These are phyloP conservation scores for Musa beccarii DNA, from an alignment of 176 grass and related monocot genomes.

Conservation along the genomic window DNA sequence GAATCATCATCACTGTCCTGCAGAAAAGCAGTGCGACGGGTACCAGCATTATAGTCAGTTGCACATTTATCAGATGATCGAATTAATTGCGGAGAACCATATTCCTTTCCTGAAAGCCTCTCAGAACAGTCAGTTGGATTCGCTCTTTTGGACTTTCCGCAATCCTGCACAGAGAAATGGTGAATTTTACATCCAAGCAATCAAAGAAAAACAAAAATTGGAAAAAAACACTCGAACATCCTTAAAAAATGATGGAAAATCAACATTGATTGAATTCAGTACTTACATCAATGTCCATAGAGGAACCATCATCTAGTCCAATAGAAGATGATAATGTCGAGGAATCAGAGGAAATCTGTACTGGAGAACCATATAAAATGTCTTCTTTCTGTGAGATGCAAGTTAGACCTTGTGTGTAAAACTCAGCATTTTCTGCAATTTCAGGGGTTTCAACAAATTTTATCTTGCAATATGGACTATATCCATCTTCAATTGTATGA, in stretches of 20 bases:
- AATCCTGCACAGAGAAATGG: slow-evolving; percentile 21
- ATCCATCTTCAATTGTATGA: slow-evolving; percentile 8
- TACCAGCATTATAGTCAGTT: slow-evolving; percentile 25
- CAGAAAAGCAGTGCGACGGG: slow-evolving; percentile 29
- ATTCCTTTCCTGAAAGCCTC: not conserved
- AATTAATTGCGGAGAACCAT: not conserved
- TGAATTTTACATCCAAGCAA: not conserved
- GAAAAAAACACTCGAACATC: not conserved
- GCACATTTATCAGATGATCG: slow-evolving; percentile 2
- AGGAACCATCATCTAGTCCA: not conserved
- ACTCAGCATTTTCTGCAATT: slow-evolving; percentile 25
- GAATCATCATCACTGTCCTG: slow-evolving; percentile 72
- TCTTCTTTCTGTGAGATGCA: slow-evolving; percentile 19
- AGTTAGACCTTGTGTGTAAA: slow-evolving; percentile 13
- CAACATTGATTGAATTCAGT: not conserved
- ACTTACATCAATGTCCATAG: slow-evolving; percentile 4
- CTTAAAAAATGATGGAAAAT: not conserved
- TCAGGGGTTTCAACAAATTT: slow-evolving; percentile 11
- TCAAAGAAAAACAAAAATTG: not conserved
- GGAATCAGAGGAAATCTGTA: not conserved
- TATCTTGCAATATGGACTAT: slow-evolving; percentile 22
- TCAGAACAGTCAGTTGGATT: slow-evolving; percentile 15
- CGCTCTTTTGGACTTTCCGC: slow-evolving; percentile 3
- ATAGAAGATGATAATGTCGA: slow-evolving; percentile 7
- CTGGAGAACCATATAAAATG: not conserved